phyloP scores from a whole-genome alignment of 179 eudicot genomes.

The Silene noctiflora region DNA sequence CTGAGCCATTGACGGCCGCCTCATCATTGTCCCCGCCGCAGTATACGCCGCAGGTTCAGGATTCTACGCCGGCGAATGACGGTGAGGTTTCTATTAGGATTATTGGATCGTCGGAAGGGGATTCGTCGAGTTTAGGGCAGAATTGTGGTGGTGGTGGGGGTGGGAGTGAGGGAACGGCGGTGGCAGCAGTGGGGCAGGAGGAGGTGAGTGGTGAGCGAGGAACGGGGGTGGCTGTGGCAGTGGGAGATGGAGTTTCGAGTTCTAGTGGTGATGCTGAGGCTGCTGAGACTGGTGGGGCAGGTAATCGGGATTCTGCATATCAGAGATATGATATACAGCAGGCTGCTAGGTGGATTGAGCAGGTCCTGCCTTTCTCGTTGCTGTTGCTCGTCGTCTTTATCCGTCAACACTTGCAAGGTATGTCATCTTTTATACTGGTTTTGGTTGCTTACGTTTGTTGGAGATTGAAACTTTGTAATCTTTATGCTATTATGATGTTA shows the following conservation, averaged over 20 bases:
- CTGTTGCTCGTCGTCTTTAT: conserved; percentile 77
- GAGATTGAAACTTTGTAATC: background rate
- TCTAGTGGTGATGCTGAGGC: conserved; percentile 40
- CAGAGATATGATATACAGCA: conserved; percentile 90
- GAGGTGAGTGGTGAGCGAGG: conserved; percentile 31
- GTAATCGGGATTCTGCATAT: conserved; percentile 56
- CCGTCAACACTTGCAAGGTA: conserved; percentile 95
- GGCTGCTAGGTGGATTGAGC: conserved; percentile 91
- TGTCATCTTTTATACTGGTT: background rate
- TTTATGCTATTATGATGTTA: background rate
- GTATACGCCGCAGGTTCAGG: conserved; percentile 20
- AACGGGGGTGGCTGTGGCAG: conserved; percentile 12
- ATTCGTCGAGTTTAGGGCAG: conserved; percentile 16
- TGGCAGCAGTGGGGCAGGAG: conserved; percentile 36
- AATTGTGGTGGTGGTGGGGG: conserved; percentile 1
- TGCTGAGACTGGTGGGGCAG: conserved; percentile 37
- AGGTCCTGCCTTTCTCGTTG: conserved; percentile 77
- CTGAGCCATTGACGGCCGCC: conserved; percentile 28
- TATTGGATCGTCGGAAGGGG: conserved; percentile 50
- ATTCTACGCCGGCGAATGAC: conserved; percentile 21
- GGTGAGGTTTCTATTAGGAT: conserved; percentile 87
- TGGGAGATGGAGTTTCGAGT: conserved; percentile 20
- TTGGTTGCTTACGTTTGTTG: background rate
- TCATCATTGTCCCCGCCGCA: conserved; percentile 16
- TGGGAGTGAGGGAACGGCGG: background rate